Base-by-base conservation (phyloP, 2,329 filamentous ascomycete genomes). In the Colletotrichum sp. region DNA sequence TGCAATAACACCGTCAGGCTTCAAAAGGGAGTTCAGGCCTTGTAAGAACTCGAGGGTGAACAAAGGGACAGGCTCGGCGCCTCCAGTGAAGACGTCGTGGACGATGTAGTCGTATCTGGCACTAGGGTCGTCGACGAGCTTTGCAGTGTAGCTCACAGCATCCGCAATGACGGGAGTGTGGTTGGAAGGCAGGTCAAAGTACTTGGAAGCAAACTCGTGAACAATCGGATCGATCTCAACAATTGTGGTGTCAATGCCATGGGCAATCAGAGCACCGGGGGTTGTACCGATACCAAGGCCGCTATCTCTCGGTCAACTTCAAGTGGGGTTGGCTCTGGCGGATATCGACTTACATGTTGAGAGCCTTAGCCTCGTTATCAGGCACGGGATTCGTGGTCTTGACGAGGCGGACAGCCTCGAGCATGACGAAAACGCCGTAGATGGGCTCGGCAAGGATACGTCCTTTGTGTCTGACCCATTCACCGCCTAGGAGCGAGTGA, bases 71-170 rank as follows among this genome's bases (percentile, higher is more conserved):
- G 97, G 97, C 83, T 99, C 97, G 0, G 96, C 96, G 68, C 97
- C 97, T 28, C 97, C 97, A 1, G 97, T 99, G 83, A 99, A 99
- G 28, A 99, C 97, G 80, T 99, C 97, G 83, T 99, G 97, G 70
- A 99, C 90, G 81, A 99, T 97, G 86, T 98, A 99, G 86, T 98
- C 94, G 83, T 94, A 99, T 32, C 88, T 88, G 63, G 87, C 83
- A 9, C 85, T 83, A 72, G 86, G 80, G 32, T 85, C 79, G 67
- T 85, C 81, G 71, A 87, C 86, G 64, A 89, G 82, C 68, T 85
- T 81, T 61, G 87, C 84, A 21, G 92, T 90, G 83, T 93, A 98
- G n/a, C 87, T 85, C 4, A 96, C 92, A 0, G 97, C 97, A 80
- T 99, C 95, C 67, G 93, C 91, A 77, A 99, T 93, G 69, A 95